Conservation (phyloP, 2,329 filamentous ascomycete genomes). For the Diplodia seriata region DNA sequence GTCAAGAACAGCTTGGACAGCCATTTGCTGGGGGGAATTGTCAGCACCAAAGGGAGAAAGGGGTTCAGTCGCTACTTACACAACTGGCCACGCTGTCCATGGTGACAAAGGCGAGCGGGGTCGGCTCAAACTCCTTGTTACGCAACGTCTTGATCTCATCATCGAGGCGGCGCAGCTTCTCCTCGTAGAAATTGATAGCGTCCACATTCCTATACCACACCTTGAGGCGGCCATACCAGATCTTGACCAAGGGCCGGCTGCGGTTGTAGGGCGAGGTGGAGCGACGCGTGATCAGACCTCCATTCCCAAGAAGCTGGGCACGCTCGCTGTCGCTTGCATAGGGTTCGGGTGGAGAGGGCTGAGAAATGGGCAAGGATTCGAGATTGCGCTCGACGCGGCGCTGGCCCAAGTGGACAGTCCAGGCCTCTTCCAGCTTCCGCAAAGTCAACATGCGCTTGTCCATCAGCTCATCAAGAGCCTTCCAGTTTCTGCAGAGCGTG, state of each 20-base stretch:
- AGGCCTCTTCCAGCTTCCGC: conserved; percentile 79
- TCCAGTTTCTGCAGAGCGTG: conserved; percentile 86
- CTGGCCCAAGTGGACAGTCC: conserved; percentile 76
- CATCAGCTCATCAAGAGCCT: conserved; percentile 76
- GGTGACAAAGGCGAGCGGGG: conserved; percentile 90
- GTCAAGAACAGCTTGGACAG: conserved; percentile 91
- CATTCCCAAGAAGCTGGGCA: conserved; percentile 62
- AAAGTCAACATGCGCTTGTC: conserved; percentile 69
- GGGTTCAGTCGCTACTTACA: conserved; percentile 15
- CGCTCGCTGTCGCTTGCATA: conserved; percentile 59
- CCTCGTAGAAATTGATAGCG: conserved; percentile 93
- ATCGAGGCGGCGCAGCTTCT: conserved; percentile 80
- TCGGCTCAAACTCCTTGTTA: conserved; percentile 76
- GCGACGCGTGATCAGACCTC: neutral
- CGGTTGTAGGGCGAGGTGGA: conserved; percentile 48
- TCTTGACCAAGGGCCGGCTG: conserved; percentile 69
- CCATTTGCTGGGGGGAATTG: conserved; percentile 70
- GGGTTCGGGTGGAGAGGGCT: conserved; percentile 51
- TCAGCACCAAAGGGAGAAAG: neutral
- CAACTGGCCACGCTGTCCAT: conserved; percentile 93
- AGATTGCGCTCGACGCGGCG: conserved; percentile 57
- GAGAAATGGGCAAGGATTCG: conserved; percentile 59
- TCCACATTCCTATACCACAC: conserved; percentile 77
- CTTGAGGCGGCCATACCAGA: conserved; percentile 80
- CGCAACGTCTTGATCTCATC: conserved; percentile 74